phyloP scores from a whole-genome alignment of 495 filamentous ascomycete species.

The Neurospora sp. region DNA sequence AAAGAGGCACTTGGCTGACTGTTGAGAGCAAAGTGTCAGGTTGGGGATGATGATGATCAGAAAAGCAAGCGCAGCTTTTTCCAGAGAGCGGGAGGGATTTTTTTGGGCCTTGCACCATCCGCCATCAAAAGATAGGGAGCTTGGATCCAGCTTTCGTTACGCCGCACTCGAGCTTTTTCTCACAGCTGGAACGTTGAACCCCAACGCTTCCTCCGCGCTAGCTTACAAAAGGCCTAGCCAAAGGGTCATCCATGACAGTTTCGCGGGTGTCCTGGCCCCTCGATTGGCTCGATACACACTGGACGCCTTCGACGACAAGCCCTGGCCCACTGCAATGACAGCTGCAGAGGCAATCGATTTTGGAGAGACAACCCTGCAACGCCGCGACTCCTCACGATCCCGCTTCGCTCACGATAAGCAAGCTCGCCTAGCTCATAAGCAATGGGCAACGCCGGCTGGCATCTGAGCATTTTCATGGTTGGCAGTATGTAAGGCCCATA shows the following conservation, averaged over 20 bases:
- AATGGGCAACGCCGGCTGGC: background rate
- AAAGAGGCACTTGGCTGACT: background rate
- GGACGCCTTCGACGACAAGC: background rate
- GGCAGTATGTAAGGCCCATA: background rate
- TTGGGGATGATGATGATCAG: conserved; percentile 1
- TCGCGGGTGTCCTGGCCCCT: background rate
- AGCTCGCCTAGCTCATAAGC: background rate
- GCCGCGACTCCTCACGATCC: background rate
- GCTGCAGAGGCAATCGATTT: background rate
- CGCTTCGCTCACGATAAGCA: background rate
- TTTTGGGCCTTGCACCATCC: conserved; percentile 12
- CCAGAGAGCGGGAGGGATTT: conserved; percentile 22
- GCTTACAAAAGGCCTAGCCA: conserved; percentile 12
- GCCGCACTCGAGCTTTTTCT: background rate
- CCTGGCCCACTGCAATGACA: background rate
- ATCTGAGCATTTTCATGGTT: background rate
- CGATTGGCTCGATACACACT: background rate
- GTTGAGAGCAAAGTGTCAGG: conserved; percentile 1
- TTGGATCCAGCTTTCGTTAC: conserved; percentile 14
- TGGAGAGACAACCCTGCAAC: background rate
- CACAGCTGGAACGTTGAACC: conserved; percentile 23
- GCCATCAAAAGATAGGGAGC: conserved; percentile 10
- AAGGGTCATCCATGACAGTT: background rate
- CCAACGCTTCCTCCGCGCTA: conserved; percentile 22
- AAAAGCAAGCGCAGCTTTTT: conserved; percentile 4